phyloP scores from a whole-genome alignment of 148 eudicot genomes.

The Chenopodium formosanum region DNA sequence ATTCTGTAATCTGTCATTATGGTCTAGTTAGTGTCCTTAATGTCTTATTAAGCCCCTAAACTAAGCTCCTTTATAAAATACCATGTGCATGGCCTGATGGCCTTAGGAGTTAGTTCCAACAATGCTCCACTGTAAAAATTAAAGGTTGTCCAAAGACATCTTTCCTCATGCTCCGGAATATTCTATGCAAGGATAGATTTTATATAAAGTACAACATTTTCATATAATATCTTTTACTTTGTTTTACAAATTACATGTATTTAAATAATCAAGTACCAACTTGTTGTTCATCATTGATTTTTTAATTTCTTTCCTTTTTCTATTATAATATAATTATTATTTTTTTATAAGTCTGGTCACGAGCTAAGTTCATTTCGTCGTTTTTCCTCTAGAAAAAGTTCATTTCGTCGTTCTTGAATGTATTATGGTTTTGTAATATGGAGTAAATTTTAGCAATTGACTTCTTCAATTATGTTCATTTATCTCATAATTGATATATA shows the following conservation, averaged over 20 bases:
- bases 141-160: constrained; percentile 10
- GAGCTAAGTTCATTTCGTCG: too few relatives aligned
- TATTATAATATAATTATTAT: too few relatives aligned
- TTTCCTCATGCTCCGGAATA: constrained; percentile 29
- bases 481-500: too few relatives aligned
- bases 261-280: constrained; percentile 4
- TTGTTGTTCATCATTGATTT: not conserved
- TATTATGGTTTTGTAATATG: too few relatives aligned
- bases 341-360: too few relatives aligned
- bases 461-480: too few relatives aligned
- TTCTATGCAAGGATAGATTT: not conserved
- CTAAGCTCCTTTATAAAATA: not conserved
- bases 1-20: too few relatives aligned
- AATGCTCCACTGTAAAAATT: not conserved
- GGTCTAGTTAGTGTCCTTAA: too few relatives aligned
- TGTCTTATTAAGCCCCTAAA: too few relatives aligned
- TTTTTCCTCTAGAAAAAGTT: too few relatives aligned
- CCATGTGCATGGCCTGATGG: constrained; percentile 12
- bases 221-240: not conserved
- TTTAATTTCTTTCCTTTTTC: not conserved
- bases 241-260: not conserved
- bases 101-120: not conserved
- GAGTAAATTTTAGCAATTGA: too few relatives aligned
- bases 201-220: not conserved
- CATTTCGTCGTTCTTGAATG: too few relatives aligned